Base-by-base conservation (phyloP, 192 early-diverging fungal species). In the Geranomyces michiganensis region DNA sequence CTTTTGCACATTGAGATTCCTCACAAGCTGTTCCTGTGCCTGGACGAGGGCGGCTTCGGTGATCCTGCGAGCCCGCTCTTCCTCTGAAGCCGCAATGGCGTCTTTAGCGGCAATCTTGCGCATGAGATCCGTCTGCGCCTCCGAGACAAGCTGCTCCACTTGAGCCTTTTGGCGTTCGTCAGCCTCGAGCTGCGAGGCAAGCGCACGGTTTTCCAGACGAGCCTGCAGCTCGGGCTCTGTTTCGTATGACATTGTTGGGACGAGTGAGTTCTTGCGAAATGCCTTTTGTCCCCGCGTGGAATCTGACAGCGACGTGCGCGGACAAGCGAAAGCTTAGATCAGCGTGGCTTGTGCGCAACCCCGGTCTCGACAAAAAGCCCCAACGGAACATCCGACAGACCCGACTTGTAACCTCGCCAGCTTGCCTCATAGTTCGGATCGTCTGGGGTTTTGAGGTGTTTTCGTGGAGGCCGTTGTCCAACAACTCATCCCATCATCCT, bases 21-120 rank as follows among this genome's bases (percentile, higher is more conserved):
- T 27, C 15, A 74, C 26, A 56, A 74, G 10, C 73, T 74, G 61
- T 46, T 74, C 65, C 59, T 74, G 73, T 5, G 66, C 36, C 17
- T 47, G 30, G 13, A 19, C 43, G 44, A 60, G 26, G 12, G 21
- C 43, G 7, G 41, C 65, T 33, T 74, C 73, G 17, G 41, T 45
- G 24, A 74, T 62, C 8, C 73, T 30, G 19, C 73, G 55, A 17
- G 71, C 15, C 7, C 66, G 55, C 13, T 74, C 73, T 4, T 14
- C 73, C 19, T 74, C 73, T 46, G 62, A 47, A 8, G 44, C 53
- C n/a, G 46, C 36, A 36, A 65, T 61, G 15, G 73, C 73, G 32
- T 74, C 73, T 30, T 67, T 73, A 1, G 63, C 71, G 21, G 62
- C 48, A 30, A 66, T 6, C 32, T 56, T 73, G 15, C 71, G 62